Base-by-base conservation (phyloP, 768 basidiomycete genomes). In the Hericium coralloides region DNA sequence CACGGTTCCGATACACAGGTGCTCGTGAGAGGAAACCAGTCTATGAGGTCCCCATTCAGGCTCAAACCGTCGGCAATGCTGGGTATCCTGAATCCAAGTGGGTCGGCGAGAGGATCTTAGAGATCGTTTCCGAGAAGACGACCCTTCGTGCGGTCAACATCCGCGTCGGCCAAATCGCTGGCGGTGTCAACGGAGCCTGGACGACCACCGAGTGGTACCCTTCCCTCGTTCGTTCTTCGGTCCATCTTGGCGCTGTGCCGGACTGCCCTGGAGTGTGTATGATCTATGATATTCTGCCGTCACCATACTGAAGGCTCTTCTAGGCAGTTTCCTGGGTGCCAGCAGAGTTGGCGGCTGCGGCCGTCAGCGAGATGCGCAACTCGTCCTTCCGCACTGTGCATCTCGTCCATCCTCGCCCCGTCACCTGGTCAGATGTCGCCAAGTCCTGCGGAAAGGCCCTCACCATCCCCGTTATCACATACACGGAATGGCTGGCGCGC, bases 61-160 rank as follows among this genome's bases (percentile, higher is more conserved):
- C 31, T 31, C 31, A 31, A 22, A 45, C 22, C 43, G 43, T 22
- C 17, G 43, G 8, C 2, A 14, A 2, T 1, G 52, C 56, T 1
- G 66, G 66, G 2, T 67, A 67, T 38, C 58, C 62, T 8, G 65
- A 66, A 48, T 61, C 64, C 17, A 69, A 69, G 47, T 66, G 60
- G 59, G 23, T 61, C 38, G 52, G 55, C 18, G 60, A 63, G 52
- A 58, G 60, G 31, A 45, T 45, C 2, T 14, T 45, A 7, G n/a
- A 45, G n/a, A 45, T 22, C 43, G 12, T 22, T 12, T 17, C 43
- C 17, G 43, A 45, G 43, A 45, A 12, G 12, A 45, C 43, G 43
- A n/a, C 43, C 17, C 43, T 45, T 7, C 43, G 6, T 10, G n/a
- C 12, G n/a, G 22, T 45, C 43, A 22, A n/a, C 43, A 22, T 45